Conservation (phyloP, 2,329 filamentous ascomycete species). For the Cladophialophora exuberans region DNA sequence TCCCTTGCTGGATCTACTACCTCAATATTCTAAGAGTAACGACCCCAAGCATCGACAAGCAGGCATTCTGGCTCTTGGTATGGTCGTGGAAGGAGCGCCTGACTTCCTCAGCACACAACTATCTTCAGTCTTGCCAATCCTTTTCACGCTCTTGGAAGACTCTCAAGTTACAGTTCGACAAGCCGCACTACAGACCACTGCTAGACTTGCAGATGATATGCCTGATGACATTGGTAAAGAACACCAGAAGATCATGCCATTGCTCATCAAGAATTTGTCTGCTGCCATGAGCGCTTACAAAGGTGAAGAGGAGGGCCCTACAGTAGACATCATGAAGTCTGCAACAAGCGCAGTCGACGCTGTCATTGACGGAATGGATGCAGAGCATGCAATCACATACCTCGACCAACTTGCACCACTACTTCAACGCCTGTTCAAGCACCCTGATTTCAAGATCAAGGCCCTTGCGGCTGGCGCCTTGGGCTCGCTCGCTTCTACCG, state of each 20-base stretch:
- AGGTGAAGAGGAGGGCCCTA: conserved; percentile 69
- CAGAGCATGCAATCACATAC: conserved; percentile 79
- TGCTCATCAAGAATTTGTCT: conserved; percentile 86
- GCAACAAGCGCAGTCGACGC: conserved; percentile 90
- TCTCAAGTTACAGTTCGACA: conserved; percentile 81
- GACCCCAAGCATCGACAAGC: conserved; percentile 83
- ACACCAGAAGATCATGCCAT: conserved; percentile 81
- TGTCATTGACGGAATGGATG: conserved; percentile 81
- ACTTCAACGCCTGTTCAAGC: conserved; percentile 79
- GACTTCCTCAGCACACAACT: conserved; percentile 97
- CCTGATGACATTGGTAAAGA: conserved; percentile 85
- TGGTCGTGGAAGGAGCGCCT: conserved; percentile 93
- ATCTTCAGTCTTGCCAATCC: conserved; percentile 78
- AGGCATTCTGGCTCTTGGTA: conserved; percentile 87
- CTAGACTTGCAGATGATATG: conserved; percentile 89
- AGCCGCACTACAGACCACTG: conserved; percentile 83
- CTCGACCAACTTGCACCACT: conserved; percentile 81
- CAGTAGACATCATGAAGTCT: conserved; percentile 82
- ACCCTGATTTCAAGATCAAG: conserved; percentile 88
- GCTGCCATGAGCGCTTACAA: conserved; percentile 72
- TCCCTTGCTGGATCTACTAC: conserved; percentile 83
- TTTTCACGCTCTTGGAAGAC: conserved; percentile 82
- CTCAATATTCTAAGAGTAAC: conserved; percentile 73
- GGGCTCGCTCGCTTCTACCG: conserved; percentile 84
- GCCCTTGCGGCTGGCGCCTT: conserved; percentile 85